A percentile compares a stretch with the other conserved stretches of the same genome.
Conservation (phyloP, 352 stramenopile species). For the Thraustochytrium sp. region DNA sequence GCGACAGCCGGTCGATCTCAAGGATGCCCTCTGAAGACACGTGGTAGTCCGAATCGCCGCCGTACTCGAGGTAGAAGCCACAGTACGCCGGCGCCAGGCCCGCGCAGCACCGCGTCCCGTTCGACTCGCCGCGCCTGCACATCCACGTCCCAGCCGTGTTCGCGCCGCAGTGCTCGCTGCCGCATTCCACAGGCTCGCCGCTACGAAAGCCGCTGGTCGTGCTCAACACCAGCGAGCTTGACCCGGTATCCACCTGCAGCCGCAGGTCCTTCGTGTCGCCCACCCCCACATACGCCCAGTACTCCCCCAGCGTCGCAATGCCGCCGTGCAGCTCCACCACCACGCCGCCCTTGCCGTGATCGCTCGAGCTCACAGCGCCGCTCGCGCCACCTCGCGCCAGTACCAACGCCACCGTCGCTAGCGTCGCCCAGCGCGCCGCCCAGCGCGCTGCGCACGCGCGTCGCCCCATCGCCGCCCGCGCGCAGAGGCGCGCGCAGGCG, state of each 20-base stretch:
- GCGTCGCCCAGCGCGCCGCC: no score
- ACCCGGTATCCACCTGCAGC: constrained; percentile 33
- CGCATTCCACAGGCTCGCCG: neutral
- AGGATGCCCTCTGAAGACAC: constrained; percentile 6
- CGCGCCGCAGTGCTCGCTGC: neutral
- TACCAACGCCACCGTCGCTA: no score
- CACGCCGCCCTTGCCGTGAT: no score
- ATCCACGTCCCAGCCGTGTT: constrained; percentile 1
- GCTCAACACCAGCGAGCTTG: neutral
- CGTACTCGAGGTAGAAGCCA: constrained; percentile 32
- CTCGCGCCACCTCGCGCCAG: no score
- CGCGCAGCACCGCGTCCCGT: neutral
- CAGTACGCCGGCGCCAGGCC: neutral
- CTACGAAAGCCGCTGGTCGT: neutral
- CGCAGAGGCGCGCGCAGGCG: no score
- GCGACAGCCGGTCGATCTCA: neutral
- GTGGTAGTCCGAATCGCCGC: constrained; percentile 31
- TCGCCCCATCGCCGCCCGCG: no score
- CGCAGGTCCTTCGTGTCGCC: neutral
- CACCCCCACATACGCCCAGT: neutral
- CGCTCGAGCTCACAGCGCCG: no score
- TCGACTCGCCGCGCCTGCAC: neutral
- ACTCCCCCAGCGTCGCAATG: constrained; percentile 32
- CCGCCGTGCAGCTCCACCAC: constrained; percentile 22
- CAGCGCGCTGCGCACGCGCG: no score